Evolutionary conservation across 2,329 filamentous ascomycete species (phyloP).

Genomic region (Diaporthe ampelina): DNA sequence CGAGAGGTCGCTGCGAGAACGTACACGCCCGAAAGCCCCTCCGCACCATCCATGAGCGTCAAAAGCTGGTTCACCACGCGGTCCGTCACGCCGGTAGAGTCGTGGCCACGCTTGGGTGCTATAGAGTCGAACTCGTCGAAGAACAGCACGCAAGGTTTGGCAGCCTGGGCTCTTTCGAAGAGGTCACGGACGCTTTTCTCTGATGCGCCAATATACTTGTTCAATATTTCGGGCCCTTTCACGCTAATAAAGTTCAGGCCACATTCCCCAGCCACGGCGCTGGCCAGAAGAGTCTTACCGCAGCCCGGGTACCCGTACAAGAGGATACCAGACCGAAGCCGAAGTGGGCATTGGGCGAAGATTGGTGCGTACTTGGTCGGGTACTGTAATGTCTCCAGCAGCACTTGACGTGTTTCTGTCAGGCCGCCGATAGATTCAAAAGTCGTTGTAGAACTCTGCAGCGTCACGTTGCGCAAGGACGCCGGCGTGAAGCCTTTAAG

Average conservation of each 20-base stretch:
- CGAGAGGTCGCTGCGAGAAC: conserved; percentile 94
- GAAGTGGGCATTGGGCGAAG: conserved; percentile 93
- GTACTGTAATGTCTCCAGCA: conserved; percentile 95
- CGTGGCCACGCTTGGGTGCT: conserved; percentile 95
- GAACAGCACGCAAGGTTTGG: conserved; percentile 93
- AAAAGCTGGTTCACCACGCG: conserved; percentile 97
- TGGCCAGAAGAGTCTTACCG: conserved; percentile 95
- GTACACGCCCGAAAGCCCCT: conserved; percentile 94
- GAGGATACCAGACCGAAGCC: conserved; percentile 92
- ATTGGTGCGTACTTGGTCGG: conserved; percentile 98
- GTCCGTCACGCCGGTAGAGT: conserved; percentile 98
- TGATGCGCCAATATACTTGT: conserved; percentile 98
- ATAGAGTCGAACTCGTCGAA: conserved; percentile 99
- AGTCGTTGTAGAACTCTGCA: conserved; percentile 92
- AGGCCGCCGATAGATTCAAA: conserved; percentile 94
- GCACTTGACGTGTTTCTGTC: conserved; percentile 86
- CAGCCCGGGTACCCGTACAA: conserved; percentile 97
- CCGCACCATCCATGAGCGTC: conserved; percentile 98
- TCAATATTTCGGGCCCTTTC: conserved; percentile 97
- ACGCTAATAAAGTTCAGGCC: conserved; percentile 98
- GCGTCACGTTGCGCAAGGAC: conserved; percentile 91
- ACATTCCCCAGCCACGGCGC: conserved; percentile 97
- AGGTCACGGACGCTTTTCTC: conserved; percentile 97
- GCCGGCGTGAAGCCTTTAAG: conserved; percentile 95
- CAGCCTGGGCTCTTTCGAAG: conserved; percentile 92